A percentile compares a stretch with the other conserved stretches of the same genome.
Conservation (phyloP, 768 basidiomycete species). For the Macrolepiota fuliginosa region DNA sequence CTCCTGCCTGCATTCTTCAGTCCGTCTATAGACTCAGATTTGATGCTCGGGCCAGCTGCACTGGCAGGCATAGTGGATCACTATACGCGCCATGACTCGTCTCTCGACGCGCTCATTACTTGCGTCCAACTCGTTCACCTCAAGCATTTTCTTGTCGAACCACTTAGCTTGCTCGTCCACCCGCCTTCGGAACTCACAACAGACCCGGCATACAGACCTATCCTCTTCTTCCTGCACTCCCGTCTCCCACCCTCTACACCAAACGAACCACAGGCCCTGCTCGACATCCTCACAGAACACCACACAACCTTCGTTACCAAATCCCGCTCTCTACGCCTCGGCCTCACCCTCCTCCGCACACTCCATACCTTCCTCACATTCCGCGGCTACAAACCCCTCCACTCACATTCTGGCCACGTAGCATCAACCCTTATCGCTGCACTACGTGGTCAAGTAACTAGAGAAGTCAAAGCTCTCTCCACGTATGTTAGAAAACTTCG, state of each 20-base stretch:
- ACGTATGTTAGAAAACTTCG: slow-evolving; percentile 45
- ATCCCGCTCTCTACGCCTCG: slow-evolving; percentile 35
- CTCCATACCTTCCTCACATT: slow-evolving; percentile 42
- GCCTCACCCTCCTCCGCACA: slow-evolving; percentile 42
- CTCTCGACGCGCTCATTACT: slow-evolving; percentile 54
- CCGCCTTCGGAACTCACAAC: neutral
- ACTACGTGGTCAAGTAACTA: slow-evolving; percentile 41
- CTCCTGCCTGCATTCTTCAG: slow-evolving; percentile 66
- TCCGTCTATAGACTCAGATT: slow-evolving; percentile 51
- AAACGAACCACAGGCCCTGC: neutral
- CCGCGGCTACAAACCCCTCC: slow-evolving; percentile 40
- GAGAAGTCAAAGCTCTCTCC: slow-evolving; percentile 43
- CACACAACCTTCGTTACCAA: slow-evolving; percentile 13
- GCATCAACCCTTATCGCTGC: slow-evolving; percentile 42
- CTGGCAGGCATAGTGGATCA: slow-evolving; percentile 60
- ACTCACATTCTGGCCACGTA: slow-evolving; percentile 26
- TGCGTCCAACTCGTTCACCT: slow-evolving; percentile 55
- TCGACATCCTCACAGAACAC: neutral
- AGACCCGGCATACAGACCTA: neutral
- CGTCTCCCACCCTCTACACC: neutral
- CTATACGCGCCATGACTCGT: slow-evolving; percentile 52
- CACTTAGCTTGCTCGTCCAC: slow-evolving; percentile 43
- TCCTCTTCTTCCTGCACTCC: neutral
- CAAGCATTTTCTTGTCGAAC: slow-evolving; percentile 66
- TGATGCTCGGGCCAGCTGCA: slow-evolving; percentile 58